Percentiles rank a stretch among this genome's conserved stretches.
Evolutionary conservation across 768 basidiomycete genomes (phyloP).

Genomic region (Arthromyces matolae): DNA sequence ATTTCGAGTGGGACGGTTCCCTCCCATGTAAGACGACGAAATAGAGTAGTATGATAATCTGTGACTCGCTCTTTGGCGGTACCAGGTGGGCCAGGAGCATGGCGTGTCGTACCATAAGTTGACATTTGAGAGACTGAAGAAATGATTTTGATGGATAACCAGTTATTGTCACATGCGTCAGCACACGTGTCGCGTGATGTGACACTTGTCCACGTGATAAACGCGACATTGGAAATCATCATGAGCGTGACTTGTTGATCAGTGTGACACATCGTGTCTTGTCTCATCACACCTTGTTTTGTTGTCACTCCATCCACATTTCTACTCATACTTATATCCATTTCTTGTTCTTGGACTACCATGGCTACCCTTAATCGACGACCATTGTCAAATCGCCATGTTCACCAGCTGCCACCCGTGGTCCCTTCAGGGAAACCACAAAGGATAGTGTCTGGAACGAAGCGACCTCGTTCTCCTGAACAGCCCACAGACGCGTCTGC

Average conservation of each 20-base stretch:
- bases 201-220: constrained; percentile 7
- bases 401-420: constrained; percentile 30
- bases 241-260: constrained; percentile 14
- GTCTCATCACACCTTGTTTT: no score
- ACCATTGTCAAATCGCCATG: constrained; percentile 41
- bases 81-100: constrained; percentile 33
- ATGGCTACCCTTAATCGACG: constrained; percentile 50
- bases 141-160: no score
- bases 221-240: neutral
- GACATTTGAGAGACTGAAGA: constrained; percentile 37
- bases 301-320: neutral
- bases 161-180: no score
- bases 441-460: constrained; percentile 29
- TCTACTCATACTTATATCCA: neutral
- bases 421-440: constrained; percentile 32
- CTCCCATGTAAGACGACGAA: constrained; percentile 87
- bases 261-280: constrained; percentile 12
- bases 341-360: constrained; percentile 21
- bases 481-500: constrained; percentile 28
- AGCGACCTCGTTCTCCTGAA: constrained; percentile 53
- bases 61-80: constrained; percentile 35
- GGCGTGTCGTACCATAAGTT: constrained; percentile 49
- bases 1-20: constrained; percentile 88
- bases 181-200: no score
- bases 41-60: constrained; percentile 69